Evolutionary conservation across 352 stramenopile genomes (phyloP).

Genomic region (Phytophthora citrophthora): DNA sequence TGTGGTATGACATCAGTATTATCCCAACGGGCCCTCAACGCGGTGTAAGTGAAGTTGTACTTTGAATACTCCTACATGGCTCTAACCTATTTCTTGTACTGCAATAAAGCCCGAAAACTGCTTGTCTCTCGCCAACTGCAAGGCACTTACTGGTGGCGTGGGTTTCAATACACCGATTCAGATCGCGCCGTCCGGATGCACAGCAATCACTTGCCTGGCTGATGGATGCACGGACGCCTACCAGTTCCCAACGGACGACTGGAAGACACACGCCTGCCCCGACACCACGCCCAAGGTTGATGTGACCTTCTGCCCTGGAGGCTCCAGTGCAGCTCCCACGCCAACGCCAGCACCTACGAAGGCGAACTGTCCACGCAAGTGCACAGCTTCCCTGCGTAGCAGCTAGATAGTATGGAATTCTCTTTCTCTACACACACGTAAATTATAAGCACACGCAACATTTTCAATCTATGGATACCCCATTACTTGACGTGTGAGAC

Average conservation of each 20-base stretch:
- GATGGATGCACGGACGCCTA: constrained; percentile 51
- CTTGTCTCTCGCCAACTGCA: constrained; percentile 44
- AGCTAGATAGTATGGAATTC: constrained; percentile 1
- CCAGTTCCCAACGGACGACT: constrained; percentile 47
- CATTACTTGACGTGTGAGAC: no score
- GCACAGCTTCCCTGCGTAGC: constrained; percentile 23
- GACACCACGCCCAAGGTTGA: constrained; percentile 42
- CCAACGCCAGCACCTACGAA: constrained; percentile 33
- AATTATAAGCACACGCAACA: constrained; percentile 11
- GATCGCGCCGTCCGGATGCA: constrained; percentile 47
- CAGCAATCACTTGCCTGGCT: constrained; percentile 38
- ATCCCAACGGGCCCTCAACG: constrained; percentile 53
- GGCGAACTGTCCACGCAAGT: constrained; percentile 25
- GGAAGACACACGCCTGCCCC: constrained; percentile 49
- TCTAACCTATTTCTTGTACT: constrained; percentile 8
- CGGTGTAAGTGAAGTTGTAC: constrained; percentile 18
- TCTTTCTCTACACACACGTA: background rate
- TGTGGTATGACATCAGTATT: constrained; percentile 75
- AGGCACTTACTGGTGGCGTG: constrained; percentile 39
- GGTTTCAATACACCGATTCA: constrained; percentile 62
- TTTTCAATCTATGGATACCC: no score
- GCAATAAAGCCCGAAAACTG: constrained; percentile 42
- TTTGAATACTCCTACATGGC: background rate
- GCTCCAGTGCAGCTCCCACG: constrained; percentile 8
- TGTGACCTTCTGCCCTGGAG: constrained; percentile 44